Evolutionary conservation across 352 stramenopile genomes (phyloP), one percentile per base, ranked within the genome.

Genomic region (Phytophthora multivora): DNA sequence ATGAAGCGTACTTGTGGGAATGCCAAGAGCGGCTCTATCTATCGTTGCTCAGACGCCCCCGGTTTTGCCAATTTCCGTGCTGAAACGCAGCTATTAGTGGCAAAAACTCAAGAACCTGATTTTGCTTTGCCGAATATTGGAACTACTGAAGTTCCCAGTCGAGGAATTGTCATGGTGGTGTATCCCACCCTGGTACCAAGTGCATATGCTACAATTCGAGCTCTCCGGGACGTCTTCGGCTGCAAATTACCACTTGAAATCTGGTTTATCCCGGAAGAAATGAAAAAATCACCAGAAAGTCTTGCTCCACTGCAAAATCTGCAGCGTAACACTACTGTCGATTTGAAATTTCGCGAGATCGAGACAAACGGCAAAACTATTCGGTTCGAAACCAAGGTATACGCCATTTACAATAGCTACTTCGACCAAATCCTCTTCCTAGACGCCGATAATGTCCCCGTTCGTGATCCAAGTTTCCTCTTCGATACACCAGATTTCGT

Each of bases 391-490:
- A 8, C 69, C 60, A 91, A 90, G 67, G 74, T 88, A 36, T 72
- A 85, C 50, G 78, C 78, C 15, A 77, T 90, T 23, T 76, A 76
- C 59, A 50, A 90, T 54, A 83, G 68, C 36, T 9, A 43, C 11
- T 92, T 90, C 28, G 77, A 77, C 25, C 71, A 82, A 25, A 73
- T 90, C 35, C 66, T 92, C 13, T 88, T 90, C 39, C 54, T 90
- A 12, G 83, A 89, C 21, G 76, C 77, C 0, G 80, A 90, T 55
- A 90, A 89, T 50, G 66, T 81, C 1, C 79, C 80, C 0, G 73
- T 83, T 12, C 38, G 51, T 13, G 78, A 92, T 55, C 80, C 80
- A 28, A 84, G 63, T 11, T 92, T 72, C 51, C 61, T 92, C 1
- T 90, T 92, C 49, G 21, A 69, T 2, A 51, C 63, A 13, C 60